Evolutionary conservation across 1,284 basidiomycete genomes (phyloP).

Genomic region (Flammula alnicola): DNA sequence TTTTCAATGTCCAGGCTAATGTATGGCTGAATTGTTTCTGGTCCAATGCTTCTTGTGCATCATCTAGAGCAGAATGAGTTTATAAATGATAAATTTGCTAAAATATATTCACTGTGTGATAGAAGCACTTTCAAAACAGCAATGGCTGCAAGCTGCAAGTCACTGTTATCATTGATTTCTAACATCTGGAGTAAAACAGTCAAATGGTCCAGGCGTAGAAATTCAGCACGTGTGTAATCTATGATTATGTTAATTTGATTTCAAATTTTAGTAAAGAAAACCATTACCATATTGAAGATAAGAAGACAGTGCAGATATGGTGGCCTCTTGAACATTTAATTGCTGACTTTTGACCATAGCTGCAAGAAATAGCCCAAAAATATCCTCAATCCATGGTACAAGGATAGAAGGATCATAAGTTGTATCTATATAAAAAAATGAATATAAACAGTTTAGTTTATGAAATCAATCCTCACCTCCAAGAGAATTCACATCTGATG

Average conservation of each 20-base stretch:
- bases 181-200: slow-evolving; percentile 15
- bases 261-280: not conserved
- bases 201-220: slow-evolving; percentile 7
- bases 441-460: not conserved
- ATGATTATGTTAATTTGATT: not conserved
- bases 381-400: slow-evolving; percentile 15
- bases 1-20: too few relatives aligned
- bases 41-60: too few relatives aligned
- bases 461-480: not conserved
- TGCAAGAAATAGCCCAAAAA: slow-evolving; percentile 12
- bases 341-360: slow-evolving; percentile 15
- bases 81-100: not conserved
- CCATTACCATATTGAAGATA: slow-evolving; percentile 10
- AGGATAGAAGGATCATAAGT: slow-evolving; percentile 4
- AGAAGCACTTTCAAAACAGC: slow-evolving; percentile 9
- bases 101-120: slow-evolving; percentile 1
- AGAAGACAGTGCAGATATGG: slow-evolving; percentile 1
- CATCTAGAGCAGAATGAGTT: not conserved
- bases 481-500: slow-evolving; percentile 1
- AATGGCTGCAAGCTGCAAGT: slow-evolving; percentile 9
- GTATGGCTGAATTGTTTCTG: too few relatives aligned
- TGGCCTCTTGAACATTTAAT: slow-evolving; percentile 15
- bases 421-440: not conserved
- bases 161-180: slow-evolving; percentile 5
- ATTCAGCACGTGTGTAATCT: slow-evolving; percentile 12